These are phyloP conservation scores for Wickerhamomyces hampshirensis DNA, from an alignment of 805 yeast genomes.

Conservation along the genomic window DNA sequence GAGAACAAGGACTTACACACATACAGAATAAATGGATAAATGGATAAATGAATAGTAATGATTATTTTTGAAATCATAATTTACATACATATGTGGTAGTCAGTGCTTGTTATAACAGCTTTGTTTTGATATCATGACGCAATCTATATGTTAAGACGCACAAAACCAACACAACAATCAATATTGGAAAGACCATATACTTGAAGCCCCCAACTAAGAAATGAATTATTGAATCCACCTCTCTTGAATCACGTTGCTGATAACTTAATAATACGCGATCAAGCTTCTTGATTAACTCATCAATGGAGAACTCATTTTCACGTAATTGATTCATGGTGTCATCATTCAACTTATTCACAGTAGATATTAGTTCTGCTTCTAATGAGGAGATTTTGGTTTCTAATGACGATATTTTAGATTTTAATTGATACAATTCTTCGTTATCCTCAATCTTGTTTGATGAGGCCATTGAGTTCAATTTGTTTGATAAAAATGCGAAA, in stretches of 20 bases:
- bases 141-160: slow-evolving; percentile 46
- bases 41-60: too few relatives aligned
- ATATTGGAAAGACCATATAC: slow-evolving; percentile 22
- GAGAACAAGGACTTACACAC: too few relatives aligned
- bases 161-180: slow-evolving; percentile 29
- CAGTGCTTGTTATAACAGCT: slow-evolving; percentile 40
- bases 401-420: too few relatives aligned
- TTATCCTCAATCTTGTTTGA: slow-evolving; percentile 4
- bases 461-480: neutral
- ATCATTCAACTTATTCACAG: slow-evolving; percentile 16
- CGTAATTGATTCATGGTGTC: slow-evolving; percentile 21
- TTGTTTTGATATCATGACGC: slow-evolving; percentile 58
- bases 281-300: slow-evolving; percentile 15
- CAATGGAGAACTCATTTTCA: slow-evolving; percentile 20
- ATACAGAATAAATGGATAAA: too few relatives aligned
- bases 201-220: slow-evolving; percentile 23
- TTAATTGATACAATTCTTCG: too few relatives aligned
- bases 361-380: slow-evolving; percentile 1
- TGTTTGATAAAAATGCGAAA: neutral
- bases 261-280: slow-evolving; percentile 21
- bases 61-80: too few relatives aligned
- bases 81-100: too few relatives aligned
- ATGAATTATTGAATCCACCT: slow-evolving; percentile 18
- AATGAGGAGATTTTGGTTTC: too few relatives aligned
- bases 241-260: slow-evolving; percentile 20